Evolutionary conservation across 2,329 filamentous ascomycete genomes (phyloP).

Genomic region (Fusarium humuli): DNA sequence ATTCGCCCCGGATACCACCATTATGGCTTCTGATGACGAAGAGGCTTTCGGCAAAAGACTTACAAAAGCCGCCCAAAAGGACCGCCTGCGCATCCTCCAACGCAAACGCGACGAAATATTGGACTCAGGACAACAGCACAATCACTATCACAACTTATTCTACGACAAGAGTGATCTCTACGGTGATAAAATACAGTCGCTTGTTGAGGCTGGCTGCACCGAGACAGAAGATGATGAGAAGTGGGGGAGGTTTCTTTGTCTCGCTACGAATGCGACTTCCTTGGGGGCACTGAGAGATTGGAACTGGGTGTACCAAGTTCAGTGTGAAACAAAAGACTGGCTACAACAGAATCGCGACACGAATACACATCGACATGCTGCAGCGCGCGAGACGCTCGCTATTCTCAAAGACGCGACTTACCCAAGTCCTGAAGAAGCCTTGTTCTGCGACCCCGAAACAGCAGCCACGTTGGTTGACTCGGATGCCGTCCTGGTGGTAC

Average conservation of each 20-base stretch:
- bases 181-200: not conserved
- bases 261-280: not conserved
- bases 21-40: not conserved
- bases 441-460: not conserved
- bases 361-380: not conserved
- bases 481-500: not conserved
- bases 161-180: not conserved
- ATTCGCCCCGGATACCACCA: not conserved
- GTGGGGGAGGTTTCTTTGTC: not conserved
- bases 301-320: not conserved
- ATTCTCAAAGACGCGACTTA: not conserved
- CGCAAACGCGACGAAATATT: not conserved
- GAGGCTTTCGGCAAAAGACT: not conserved
- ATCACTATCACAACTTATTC: not conserved
- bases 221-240: not conserved
- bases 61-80: not conserved
- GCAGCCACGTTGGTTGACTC: not conserved
- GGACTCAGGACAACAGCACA: not conserved
- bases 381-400: not conserved
- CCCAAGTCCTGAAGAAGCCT: not conserved
- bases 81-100: not conserved
- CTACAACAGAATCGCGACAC: rapidly evolving
- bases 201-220: not conserved
- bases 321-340: not conserved
- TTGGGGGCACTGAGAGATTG: not conserved